Evolutionary conservation across 2,329 filamentous ascomycete species (phyloP), one percentile per base, ranked within the genome.

Genomic region (Stachybotrys chartarum): DNA sequence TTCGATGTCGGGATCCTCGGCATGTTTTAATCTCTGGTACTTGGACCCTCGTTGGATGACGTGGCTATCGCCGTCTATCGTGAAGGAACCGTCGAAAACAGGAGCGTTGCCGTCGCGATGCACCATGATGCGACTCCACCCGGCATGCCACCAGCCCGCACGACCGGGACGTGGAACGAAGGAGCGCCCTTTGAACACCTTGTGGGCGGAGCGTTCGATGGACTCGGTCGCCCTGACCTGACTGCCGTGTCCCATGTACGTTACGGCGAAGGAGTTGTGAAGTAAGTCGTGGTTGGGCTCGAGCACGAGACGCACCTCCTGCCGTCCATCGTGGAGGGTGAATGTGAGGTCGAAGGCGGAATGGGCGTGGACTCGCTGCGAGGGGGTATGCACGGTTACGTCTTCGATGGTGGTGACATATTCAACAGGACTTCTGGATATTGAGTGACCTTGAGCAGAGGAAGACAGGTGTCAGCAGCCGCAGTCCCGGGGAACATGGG

Each of bases 281-380:
- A 99, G 78, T 56, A 97, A 85, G 72, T 97, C 90, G 74, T 96
- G 84, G 69, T 97, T 97, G 5, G 94, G 94, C 68, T 94, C 86
- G 51, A 99, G 80, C 55, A 83, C 81, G 53, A 99, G 80, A 61
- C 91, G 90, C 64, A 97, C 78, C 61, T 84, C 82, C 60, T 91
- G 81, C 57, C 80, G 75, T 54, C 81, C 78, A 57, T 82, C 76
- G 65, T 88, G 84, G 42, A 96, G 75, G 56, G 83, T 78, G 69
- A 99, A 97, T 32, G 83, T 86, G 58, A 99, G 76, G 64, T 96
- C 90, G 70, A 99, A 99, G 24, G 84, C 77, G 14, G 91, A 93
- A 55, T 88, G 77, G 51, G 91, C 86, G 67, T 94, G 86, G 50
- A 96, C 83, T 57, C 87, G 85, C 68, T 90, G 84, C 50, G 87